Conservation (phyloP, 1,284 basidiomycete genomes). For the Chalciporus piperatoides region DNA sequence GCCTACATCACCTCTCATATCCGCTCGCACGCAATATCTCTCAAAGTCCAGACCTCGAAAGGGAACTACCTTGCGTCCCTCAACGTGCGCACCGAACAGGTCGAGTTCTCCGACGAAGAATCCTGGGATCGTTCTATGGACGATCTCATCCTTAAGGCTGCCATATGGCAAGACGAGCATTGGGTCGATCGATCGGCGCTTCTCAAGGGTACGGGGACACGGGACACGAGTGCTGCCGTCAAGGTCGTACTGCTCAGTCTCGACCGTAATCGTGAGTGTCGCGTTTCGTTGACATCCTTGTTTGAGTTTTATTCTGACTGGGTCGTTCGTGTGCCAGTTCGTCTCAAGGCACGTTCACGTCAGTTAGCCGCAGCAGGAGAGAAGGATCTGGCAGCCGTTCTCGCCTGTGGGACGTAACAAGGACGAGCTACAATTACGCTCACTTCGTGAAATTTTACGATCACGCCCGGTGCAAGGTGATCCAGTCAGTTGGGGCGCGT, state of each 20-base stretch:
- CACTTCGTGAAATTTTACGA: constrained; percentile 1
- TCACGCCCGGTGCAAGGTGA: constrained; percentile 2
- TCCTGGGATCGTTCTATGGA: constrained; percentile 83
- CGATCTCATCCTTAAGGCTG: constrained; percentile 89
- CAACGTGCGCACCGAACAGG: constrained; percentile 79
- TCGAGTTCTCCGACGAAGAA: constrained; percentile 62
- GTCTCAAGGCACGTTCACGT: constrained; percentile 79
- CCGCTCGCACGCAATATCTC: constrained; percentile 66
- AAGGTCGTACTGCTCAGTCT: constrained; percentile 89
- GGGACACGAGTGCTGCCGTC: constrained; percentile 47
- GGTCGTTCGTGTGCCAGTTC: constrained; percentile 45
- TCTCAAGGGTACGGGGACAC: constrained; percentile 44
- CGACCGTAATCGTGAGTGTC: constrained; percentile 83
- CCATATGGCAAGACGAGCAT: constrained; percentile 89
- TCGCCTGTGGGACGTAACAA: constrained; percentile 41
- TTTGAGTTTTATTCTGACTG: constrained; percentile 19
- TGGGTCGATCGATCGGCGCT: constrained; percentile 82
- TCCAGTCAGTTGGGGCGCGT: constrained; percentile 7
- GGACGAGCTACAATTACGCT: constrained; percentile 2
- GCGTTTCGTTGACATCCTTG: background rate
- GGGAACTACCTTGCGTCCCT: constrained; percentile 92
- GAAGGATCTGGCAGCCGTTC: constrained; percentile 64
- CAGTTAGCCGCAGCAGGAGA: constrained; percentile 76
- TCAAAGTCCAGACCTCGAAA: constrained; percentile 93
- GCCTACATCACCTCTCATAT: constrained; percentile 75